Percentiles rank a stretch among this genome's conserved stretches.
These are phyloP conservation scores for Paecilomyces niveus DNA, from an alignment of 2,329 filamentous ascomycete species.

Conservation along the genomic window DNA sequence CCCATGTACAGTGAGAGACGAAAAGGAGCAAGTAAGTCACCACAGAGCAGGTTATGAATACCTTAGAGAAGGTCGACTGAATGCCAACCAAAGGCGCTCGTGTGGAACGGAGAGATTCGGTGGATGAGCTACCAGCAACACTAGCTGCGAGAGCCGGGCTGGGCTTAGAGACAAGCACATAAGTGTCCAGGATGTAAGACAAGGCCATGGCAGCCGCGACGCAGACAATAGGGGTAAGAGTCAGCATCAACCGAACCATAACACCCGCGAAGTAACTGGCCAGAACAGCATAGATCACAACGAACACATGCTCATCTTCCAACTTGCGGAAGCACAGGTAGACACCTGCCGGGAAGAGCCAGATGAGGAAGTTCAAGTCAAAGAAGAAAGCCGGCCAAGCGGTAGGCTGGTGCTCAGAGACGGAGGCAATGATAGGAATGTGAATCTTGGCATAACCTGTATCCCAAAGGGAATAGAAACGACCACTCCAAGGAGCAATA, in stretches of 20 bases:
- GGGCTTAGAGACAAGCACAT: slow-evolving; percentile 56
- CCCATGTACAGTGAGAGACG: slow-evolving; percentile 97
- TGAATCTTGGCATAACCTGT: slow-evolving; percentile 98
- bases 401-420: slow-evolving; percentile 97
- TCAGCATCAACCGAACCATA: slow-evolving; percentile 99
- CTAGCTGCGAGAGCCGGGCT: slow-evolving; percentile 42
- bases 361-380: slow-evolving; percentile 95
- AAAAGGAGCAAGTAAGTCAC: slow-evolving; percentile 82
- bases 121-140: slow-evolving; percentile 22
- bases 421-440: slow-evolving; percentile 98
- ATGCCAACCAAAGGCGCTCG: slow-evolving; percentile 73
- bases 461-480: slow-evolving; percentile 99
- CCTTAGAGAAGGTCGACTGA: slow-evolving; percentile 72
- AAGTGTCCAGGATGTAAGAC: slow-evolving; percentile 83
- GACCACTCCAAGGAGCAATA: slow-evolving; percentile 94
- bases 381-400: slow-evolving; percentile 99
- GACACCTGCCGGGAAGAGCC: slow-evolving; percentile 96
- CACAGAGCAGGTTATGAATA: slow-evolving; percentile 64
- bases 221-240: slow-evolving; percentile 91
- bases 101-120: slow-evolving; percentile 56
- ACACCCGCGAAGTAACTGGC: slow-evolving; percentile 98
- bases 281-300: slow-evolving; percentile 94
- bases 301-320: slow-evolving; percentile 92
- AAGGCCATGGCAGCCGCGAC: slow-evolving; percentile 84
- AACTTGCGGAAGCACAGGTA: slow-evolving; percentile 96